Evolutionary conservation across 2,329 filamentous ascomycete species (phyloP).

Genomic region (Furcasterigmium sp.): DNA sequence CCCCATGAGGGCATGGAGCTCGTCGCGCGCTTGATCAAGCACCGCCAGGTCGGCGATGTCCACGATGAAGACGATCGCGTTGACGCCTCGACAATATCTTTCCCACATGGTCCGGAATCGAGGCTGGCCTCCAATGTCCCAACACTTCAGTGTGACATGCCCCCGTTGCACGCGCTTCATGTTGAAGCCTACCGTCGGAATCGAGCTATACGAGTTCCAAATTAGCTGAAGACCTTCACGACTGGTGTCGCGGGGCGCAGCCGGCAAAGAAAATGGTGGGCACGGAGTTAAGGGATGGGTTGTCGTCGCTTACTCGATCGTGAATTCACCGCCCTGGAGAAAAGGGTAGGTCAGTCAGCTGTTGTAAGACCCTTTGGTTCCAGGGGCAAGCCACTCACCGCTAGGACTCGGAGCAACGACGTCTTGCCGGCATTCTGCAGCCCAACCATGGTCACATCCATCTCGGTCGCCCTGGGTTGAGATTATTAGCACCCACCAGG

Average conservation of each 20-base stretch:
- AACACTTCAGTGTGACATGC: constrained; percentile 97
- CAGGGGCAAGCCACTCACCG: constrained; percentile 61
- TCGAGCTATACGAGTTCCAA: constrained; percentile 63
- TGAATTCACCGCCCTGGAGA: constrained; percentile 89
- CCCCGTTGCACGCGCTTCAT: constrained; percentile 98
- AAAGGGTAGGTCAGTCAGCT: constrained; percentile 28
- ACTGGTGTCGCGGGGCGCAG: neutral
- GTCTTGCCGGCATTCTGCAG: constrained; percentile 98
- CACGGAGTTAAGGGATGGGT: constrained; percentile 11
- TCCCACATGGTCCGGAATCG: constrained; percentile 99
- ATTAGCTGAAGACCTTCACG: constrained; percentile 10
- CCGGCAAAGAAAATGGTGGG: constrained; percentile 4
- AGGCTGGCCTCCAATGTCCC: constrained; percentile 96
- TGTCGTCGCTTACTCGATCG: constrained; percentile 79
- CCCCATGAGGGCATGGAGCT: constrained; percentile 82
- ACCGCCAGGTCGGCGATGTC: constrained; percentile 84
- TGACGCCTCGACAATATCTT: constrained; percentile 93
- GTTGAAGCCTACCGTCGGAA: constrained; percentile 97
- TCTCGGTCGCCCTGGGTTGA: constrained; percentile 97
- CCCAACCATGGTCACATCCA: constrained; percentile 99
- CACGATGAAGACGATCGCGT: constrained; percentile 97
- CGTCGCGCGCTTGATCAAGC: constrained; percentile 81
- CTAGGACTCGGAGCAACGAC: constrained; percentile 85
- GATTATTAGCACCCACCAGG: too few relatives aligned
- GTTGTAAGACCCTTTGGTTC: too few relatives aligned